These are phyloP conservation scores for Metschnikowia shivogae DNA, from an alignment of 805 yeast genomes.

Conservation along the genomic window DNA sequence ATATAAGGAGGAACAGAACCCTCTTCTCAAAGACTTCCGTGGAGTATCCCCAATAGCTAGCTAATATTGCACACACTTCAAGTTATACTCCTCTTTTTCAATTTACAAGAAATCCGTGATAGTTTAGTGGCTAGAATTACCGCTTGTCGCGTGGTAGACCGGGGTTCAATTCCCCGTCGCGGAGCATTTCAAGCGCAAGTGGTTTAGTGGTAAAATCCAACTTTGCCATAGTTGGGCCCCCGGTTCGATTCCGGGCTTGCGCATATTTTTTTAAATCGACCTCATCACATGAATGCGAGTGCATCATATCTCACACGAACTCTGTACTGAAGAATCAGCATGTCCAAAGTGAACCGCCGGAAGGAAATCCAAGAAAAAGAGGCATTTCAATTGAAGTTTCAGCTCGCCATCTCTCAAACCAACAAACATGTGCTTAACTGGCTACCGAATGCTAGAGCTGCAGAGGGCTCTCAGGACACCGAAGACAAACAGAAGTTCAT, in stretches of 20 bases:
- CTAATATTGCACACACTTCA: too few relatives aligned
- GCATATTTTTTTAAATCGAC: slow-evolving; percentile 6
- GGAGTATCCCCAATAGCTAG: too few relatives aligned
- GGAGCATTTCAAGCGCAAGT: slow-evolving; percentile 18
- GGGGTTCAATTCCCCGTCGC: slow-evolving; percentile 25
- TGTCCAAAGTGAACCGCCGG: slow-evolving; percentile 27
- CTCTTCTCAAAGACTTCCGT: too few relatives aligned
- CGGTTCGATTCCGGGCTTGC: slow-evolving; percentile 24
- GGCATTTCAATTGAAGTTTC: slow-evolving; percentile 44
- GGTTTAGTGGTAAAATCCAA: slow-evolving; percentile 22
- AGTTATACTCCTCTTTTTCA: too few relatives aligned
- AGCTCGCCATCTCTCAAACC: slow-evolving; percentile 37
- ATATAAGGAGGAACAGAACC: too few relatives aligned
- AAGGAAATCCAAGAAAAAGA: slow-evolving; percentile 45
- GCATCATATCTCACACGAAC: neutral
- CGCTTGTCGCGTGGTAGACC: slow-evolving; percentile 26
- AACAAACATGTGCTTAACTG: slow-evolving; percentile 36
- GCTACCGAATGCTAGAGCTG: slow-evolving; percentile 23
- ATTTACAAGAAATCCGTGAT: slow-evolving; percentile 18
- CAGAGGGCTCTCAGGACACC: neutral
- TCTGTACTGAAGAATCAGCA: neutral
- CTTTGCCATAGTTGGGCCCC: slow-evolving; percentile 23
- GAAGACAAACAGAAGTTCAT: slow-evolving; percentile 20
- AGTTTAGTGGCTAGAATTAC: slow-evolving; percentile 25
- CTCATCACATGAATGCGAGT: slow-evolving; percentile 1